Evolutionary conservation across 441 rosid genomes (phyloP).

Genomic region (Bruguiera hainesii): DNA sequence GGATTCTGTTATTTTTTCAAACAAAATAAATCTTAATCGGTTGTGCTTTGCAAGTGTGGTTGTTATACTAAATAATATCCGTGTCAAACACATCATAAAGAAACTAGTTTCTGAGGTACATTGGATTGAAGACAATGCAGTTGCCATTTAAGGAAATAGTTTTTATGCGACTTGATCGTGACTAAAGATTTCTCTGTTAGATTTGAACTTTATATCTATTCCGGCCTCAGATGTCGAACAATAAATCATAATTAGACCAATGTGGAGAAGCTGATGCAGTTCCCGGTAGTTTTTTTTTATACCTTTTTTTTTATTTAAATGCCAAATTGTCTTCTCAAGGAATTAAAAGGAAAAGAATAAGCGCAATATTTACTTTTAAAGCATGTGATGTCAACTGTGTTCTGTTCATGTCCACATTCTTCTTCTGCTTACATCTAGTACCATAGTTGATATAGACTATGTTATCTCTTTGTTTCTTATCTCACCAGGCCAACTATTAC

Average conservation of each 20-base stretch:
- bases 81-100: background rate
- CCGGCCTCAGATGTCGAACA: background rate
- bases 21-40: background rate
- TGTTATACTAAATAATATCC: background rate
- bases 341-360: background rate
- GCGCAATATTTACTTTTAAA: conserved; percentile 5
- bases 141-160: conserved; percentile 5
- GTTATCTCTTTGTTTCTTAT: conserved; percentile 16
- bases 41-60: background rate
- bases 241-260: background rate
- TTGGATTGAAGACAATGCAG: conserved; percentile 10
- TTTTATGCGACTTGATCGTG: background rate
- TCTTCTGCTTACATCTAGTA: conserved; percentile 1
- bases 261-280: background rate
- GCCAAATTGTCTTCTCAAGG: conserved; percentile 11
- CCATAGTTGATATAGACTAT: conserved; percentile 18
- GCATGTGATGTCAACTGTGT: conserved; percentile 15
- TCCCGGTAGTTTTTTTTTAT: conserved; percentile 12
- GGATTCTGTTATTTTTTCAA: too few species aligned
- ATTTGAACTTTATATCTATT: conserved; percentile 22
- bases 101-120: background rate
- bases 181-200: background rate
- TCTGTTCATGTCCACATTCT: conserved; percentile 16
- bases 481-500: conserved; percentile 11
- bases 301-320: too few species aligned